Percentiles rank a stretch among this genome's conserved stretches.
These are phyloP conservation scores for Candida smagusa DNA, from an alignment of 1,139 yeast genomes.

Conservation along the genomic window DNA sequence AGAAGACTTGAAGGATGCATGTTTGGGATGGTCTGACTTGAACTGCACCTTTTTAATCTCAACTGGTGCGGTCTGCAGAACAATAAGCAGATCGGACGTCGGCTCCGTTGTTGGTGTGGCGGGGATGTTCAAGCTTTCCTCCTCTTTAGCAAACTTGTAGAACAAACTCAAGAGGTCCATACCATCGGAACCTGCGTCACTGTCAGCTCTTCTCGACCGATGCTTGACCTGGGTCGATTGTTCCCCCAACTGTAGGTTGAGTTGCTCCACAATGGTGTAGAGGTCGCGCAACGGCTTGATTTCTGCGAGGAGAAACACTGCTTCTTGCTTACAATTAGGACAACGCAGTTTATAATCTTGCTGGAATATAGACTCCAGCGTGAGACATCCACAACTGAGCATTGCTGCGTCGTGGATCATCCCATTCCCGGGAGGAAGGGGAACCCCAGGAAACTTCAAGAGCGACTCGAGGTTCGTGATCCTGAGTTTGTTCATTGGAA, in stretches of 20 bases:
- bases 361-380: slow-evolving; percentile 47
- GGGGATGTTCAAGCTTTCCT: slow-evolving; percentile 11
- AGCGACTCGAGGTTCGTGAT: slow-evolving; percentile 28
- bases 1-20: not conserved
- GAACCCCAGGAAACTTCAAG: slow-evolving; percentile 28
- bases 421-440: slow-evolving; percentile 18
- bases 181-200: slow-evolving; percentile 17
- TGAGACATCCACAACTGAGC: slow-evolving; percentile 69
- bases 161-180: slow-evolving; percentile 38
- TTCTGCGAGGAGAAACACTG: slow-evolving; percentile 38
- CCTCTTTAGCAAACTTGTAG: slow-evolving; percentile 44
- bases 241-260: slow-evolving; percentile 12
- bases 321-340: slow-evolving; percentile 43
- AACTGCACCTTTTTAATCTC: slow-evolving; percentile 9
- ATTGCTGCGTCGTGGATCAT: slow-evolving; percentile 50
- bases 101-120: not conserved
- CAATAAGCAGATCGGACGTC: no score
- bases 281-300: slow-evolving; percentile 53
- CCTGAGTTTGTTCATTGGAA: slow-evolving; percentile 25
- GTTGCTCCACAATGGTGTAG: slow-evolving; percentile 32
- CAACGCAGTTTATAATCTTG: slow-evolving; percentile 32
- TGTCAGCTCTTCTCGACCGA: slow-evolving; percentile 2
- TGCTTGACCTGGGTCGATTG: slow-evolving; percentile 2
- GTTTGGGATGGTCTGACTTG: not conserved
- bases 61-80: slow-evolving; percentile 7